Evolutionary conservation across 306 rosid genomes (phyloP).

Genomic region (Cucurbita maxima): DNA sequence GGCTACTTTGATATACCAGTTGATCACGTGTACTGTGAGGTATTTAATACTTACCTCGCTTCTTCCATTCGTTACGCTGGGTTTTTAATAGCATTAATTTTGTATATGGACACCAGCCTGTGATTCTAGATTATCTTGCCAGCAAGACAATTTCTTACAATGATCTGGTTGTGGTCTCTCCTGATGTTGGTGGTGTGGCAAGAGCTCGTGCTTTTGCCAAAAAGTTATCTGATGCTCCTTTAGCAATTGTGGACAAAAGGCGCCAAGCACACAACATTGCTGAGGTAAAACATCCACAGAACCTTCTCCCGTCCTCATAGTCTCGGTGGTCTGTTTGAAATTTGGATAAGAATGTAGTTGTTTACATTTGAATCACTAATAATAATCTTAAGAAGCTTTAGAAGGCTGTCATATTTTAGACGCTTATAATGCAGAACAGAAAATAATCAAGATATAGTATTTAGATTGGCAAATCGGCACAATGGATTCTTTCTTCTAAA

Average conservation of each 20-base stretch:
- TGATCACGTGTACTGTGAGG: constrained; percentile 98
- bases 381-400: background rate
- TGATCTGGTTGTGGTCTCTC: constrained; percentile 96
- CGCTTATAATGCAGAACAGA: background rate
- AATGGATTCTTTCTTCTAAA: background rate
- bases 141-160: constrained; percentile 86
- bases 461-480: background rate
- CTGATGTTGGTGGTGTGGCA: constrained; percentile 99
- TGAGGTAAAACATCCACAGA: constrained; percentile 42
- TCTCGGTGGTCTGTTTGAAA: background rate
- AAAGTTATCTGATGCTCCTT: constrained; percentile 92
- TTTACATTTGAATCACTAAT: background rate
- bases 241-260: constrained; percentile 95
- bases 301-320: background rate
- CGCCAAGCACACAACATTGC: constrained; percentile 89
- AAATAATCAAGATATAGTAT: background rate
- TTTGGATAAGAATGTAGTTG: background rate
- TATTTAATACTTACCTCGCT: constrained; percentile 7
- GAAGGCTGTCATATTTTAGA: background rate
- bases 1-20: constrained; percentile 98
- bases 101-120: constrained; percentile 44
- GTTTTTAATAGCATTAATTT: background rate
- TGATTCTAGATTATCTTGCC: constrained; percentile 95
- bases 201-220: constrained; percentile 98
- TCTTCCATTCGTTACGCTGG: background rate